Evolutionary conservation across 148 eudicot genomes (phyloP).

Genomic region (Agrostemma githago): DNA sequence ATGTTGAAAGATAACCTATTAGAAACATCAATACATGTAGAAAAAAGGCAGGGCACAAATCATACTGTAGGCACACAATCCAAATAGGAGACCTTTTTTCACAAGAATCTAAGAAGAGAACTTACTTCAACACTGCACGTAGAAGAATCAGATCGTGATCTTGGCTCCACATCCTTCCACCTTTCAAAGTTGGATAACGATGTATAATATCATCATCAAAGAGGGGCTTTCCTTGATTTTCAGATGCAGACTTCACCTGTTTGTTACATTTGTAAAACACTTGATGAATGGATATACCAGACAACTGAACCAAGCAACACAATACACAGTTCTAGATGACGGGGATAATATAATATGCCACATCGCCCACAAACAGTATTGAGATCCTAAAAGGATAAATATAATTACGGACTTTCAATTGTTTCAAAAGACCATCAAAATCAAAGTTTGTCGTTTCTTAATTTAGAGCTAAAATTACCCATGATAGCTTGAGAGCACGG

Average conservation of each 20-base stretch:
- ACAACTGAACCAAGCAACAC: neutral
- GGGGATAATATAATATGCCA: neutral
- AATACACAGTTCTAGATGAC: neutral
- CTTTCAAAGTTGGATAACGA: slow-evolving; percentile 65
- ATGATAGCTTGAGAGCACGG: neutral
- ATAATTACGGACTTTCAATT: neutral
- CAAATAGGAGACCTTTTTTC: neutral
- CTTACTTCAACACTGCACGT: slow-evolving; percentile 79
- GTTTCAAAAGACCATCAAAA: neutral
- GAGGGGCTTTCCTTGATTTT: slow-evolving; percentile 43
- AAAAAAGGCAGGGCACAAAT: slow-evolving; percentile 1
- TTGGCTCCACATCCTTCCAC: slow-evolving; percentile 77
- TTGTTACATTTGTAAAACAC: slow-evolving; percentile 2
- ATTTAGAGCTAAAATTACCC: neutral
- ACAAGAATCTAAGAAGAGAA: slow-evolving; percentile 17
- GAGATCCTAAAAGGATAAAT: neutral
- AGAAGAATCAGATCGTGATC: slow-evolving; percentile 68
- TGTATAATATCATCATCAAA: slow-evolving; percentile 56
- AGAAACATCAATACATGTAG: neutral
- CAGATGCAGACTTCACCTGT: slow-evolving; percentile 49
- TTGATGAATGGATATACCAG: slow-evolving; percentile 5
- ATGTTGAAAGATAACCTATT: neutral
- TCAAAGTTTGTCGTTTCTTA: neutral
- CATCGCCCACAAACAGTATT: neutral
- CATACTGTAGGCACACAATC: neutral